Base-by-base conservation (phyloP, 2,329 filamentous ascomycete species). In the Endoconidiophora laricicola region DNA sequence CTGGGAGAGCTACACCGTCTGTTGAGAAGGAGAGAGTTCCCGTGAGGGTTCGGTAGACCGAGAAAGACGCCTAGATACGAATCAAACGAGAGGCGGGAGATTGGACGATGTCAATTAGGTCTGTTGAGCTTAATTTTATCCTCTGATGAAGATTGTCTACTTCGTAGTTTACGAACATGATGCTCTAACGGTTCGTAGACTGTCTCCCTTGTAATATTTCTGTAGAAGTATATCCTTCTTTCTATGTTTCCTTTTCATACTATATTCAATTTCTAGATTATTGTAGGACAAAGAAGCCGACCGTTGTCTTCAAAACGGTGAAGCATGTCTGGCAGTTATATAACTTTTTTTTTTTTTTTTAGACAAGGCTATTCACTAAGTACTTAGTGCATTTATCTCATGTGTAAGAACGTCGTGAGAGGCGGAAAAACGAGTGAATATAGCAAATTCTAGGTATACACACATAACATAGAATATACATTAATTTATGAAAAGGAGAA, bases 161-260 rank as follows among this genome's bases (percentile, higher is more conserved):
- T 39, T 39, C 16, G 26, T 33, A 24, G 36, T 23, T 22, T 23
- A 46, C 22, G n/a, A n/a, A 40, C 24, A n/a, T 29, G 39, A 36
- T 49, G 36, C 39, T 46, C 24, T 6, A 22, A 48, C 24, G 10
- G 10, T 48, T 39, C 18, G 26, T 33, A 16, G 36, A 24, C n/a
- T 16, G 41, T 12, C 18, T 36, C 39, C 16, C 14, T 22, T 45
- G 43, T 50, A 46, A 44, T 46, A 39, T 50, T 24, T 40, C 36
- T 46, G 33, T 50, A 46, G 26, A 46, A 46, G 36, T 46, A 46
- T 16, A 14, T 36, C 37, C 45, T 44, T 49, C 23, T 44, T 44
- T 43, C 1, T 33, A 44, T 41, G 9, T 12, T 12, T 12, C 29
- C 29, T 33, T 33, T 33, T 12, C 7, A 33, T 12, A 33, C 5